Conservation (phyloP, 2,329 filamentous ascomycete species). For the Alternaria infectoria region DNA sequence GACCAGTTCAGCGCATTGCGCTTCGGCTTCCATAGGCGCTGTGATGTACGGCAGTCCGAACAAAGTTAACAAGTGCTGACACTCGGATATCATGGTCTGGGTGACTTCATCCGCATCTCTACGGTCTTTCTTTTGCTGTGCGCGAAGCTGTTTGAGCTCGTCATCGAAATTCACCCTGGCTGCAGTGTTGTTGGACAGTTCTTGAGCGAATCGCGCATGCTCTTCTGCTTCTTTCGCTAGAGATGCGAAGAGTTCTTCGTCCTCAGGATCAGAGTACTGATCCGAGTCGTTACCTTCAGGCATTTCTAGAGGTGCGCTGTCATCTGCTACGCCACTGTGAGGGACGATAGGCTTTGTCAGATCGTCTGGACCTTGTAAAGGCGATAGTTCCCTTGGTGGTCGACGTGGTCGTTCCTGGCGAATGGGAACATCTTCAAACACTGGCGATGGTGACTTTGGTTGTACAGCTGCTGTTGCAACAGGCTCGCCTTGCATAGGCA, state of each 20-base stretch:
- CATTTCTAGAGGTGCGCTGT: conserved; percentile 32
- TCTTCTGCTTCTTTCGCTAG: conserved; percentile 91
- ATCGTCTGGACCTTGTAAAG: conserved; percentile 37
- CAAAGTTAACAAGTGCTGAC: conserved; percentile 84
- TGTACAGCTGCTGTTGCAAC: conserved; percentile 15
- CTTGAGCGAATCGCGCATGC: conserved; percentile 88
- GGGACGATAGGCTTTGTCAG: conserved; percentile 40
- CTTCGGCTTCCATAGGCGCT: conserved; percentile 98
- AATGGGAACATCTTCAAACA: conserved; percentile 59
- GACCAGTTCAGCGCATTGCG: conserved; percentile 93
- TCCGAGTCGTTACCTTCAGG: conserved; percentile 40
- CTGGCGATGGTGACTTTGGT: conserved; percentile 53
- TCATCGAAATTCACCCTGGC: conserved; percentile 78
- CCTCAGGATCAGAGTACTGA: conserved; percentile 79
- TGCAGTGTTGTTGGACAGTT: conserved; percentile 77
- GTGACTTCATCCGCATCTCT: conserved; percentile 97
- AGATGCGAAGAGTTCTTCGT: conserved; percentile 85
- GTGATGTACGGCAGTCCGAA: conserved; percentile 97
- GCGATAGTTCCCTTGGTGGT: conserved; percentile 29
- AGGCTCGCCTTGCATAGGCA: conserved; percentile 34
- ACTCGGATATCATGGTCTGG: conserved; percentile 93
- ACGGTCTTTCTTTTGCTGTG: conserved; percentile 95
- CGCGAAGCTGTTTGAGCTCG: conserved; percentile 84
- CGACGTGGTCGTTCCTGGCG: conserved; percentile 14
- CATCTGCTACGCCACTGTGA: conserved; percentile 39